A percentile compares a stretch with the other conserved stretches of the same genome.
These are phyloP conservation scores for Ophiostoma quercus DNA, from an alignment of 2,329 filamentous ascomycete genomes.

Conservation along the genomic window DNA sequence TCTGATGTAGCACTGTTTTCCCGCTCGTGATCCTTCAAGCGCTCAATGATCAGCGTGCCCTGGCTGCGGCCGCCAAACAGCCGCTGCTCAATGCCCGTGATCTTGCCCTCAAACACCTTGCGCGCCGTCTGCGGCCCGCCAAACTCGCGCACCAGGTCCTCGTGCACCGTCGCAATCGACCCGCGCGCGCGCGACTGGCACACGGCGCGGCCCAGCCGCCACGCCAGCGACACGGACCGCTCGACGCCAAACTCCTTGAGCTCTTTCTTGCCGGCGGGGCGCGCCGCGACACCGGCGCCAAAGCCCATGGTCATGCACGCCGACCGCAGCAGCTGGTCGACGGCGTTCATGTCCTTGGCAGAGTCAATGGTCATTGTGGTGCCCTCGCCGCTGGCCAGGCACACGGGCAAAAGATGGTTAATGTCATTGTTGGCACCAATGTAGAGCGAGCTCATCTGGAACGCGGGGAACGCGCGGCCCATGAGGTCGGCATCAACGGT, in stretches of 20 bases:
- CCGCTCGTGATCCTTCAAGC: constrained; percentile 27
- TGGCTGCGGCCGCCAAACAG: constrained; percentile 47
- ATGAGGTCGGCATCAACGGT: constrained; percentile 39
- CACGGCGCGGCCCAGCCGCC: constrained; percentile 51
- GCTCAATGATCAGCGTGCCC: constrained; percentile 35
- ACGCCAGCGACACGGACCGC: constrained; percentile 38
- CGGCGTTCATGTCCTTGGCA: constrained; percentile 36
- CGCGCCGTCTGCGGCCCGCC: constrained; percentile 43
- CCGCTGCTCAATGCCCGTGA: constrained; percentile 45
- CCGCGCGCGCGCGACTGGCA: constrained; percentile 42
- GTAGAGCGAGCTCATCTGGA: constrained; percentile 25
- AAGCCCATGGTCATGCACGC: constrained; percentile 39
- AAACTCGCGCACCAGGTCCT: constrained; percentile 45
- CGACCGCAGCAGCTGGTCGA: constrained; percentile 40
- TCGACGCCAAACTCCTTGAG: constrained; percentile 35
- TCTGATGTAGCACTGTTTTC: not conserved
- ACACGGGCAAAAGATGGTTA: constrained; percentile 23
- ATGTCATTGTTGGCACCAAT: constrained; percentile 23
- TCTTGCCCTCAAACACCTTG: constrained; percentile 50
- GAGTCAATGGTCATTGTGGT: constrained; percentile 19
- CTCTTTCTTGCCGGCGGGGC: constrained; percentile 33
- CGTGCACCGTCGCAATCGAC: constrained; percentile 41
- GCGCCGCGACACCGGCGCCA: constrained; percentile 37
- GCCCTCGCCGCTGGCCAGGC: constrained; percentile 38
- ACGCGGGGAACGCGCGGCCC: constrained; percentile 34